A percentile compares a stretch with the other conserved stretches of the same genome.
Evolutionary conservation across 2,329 filamentous ascomycete species (phyloP).

Genomic region (Alternaria novae-zelandiae): DNA sequence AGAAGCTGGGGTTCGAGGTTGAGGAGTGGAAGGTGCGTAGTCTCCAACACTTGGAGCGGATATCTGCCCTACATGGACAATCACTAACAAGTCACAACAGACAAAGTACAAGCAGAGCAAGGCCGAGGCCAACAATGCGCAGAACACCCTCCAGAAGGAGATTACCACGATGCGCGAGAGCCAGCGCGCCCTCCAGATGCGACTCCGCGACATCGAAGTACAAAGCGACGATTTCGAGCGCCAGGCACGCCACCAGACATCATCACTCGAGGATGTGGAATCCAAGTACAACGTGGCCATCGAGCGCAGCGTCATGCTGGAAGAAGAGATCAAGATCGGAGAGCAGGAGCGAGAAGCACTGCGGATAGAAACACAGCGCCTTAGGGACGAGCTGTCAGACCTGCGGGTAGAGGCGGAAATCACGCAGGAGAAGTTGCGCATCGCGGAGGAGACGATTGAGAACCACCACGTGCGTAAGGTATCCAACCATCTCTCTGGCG

Average conservation of each 20-base stretch:
- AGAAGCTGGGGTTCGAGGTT: constrained; percentile 83
- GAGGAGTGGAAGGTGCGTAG: constrained; percentile 93
- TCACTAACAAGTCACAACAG: constrained; percentile 53
- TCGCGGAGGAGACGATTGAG: constrained; percentile 62
- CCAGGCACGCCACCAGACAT: constrained; percentile 93
- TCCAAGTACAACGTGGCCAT: constrained; percentile 96
- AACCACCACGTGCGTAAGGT: constrained; percentile 60
- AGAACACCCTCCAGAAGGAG: constrained; percentile 90
- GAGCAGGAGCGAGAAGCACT: constrained; percentile 90
- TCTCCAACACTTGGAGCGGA: not conserved
- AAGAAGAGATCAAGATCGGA: constrained; percentile 89
- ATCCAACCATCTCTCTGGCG: constrained; percentile 56
- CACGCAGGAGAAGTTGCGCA: constrained; percentile 88
- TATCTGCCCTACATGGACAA: not conserved
- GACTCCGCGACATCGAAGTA: constrained; percentile 92
- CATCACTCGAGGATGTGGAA: constrained; percentile 94
- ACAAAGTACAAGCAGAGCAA: constrained; percentile 97
- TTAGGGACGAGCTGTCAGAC: constrained; percentile 90
- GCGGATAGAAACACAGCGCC: constrained; percentile 86
- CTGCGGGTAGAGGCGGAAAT: constrained; percentile 95
- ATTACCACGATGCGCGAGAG: constrained; percentile 88
- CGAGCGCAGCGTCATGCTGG: constrained; percentile 88
- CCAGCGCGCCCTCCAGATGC: constrained; percentile 81
- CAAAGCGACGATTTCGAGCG: constrained; percentile 98
- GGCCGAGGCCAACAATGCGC: constrained; percentile 80